Evolutionary conservation across 495 filamentous ascomycete species (phyloP).

Genomic region (Halenospora varia): DNA sequence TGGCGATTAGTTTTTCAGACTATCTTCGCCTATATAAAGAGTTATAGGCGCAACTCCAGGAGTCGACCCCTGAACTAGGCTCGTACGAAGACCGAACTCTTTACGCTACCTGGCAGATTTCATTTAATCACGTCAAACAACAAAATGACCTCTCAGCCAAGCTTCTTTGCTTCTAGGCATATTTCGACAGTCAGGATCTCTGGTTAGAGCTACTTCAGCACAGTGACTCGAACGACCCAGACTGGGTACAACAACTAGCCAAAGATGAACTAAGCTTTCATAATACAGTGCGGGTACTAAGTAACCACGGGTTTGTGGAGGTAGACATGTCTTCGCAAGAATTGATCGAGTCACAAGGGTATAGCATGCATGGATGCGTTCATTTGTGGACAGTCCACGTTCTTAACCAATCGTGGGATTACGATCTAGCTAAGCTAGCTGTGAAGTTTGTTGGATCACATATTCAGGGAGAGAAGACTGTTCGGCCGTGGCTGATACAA

Average conservation of each 20-base stretch:
- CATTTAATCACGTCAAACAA: slow-evolving; percentile 35
- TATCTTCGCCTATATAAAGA: slow-evolving; percentile 21
- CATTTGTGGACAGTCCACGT: slow-evolving; percentile 36
- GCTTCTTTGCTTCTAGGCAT: slow-evolving; percentile 40
- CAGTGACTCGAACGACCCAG: slow-evolving; percentile 9
- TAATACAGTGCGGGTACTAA: slow-evolving; percentile 17
- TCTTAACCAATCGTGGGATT: slow-evolving; percentile 28
- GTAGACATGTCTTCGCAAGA: slow-evolving; percentile 18
- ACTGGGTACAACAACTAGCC: slow-evolving; percentile 16
- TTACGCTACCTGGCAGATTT: slow-evolving; percentile 41
- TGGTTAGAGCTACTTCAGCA: slow-evolving; percentile 40
- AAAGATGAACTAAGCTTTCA: slow-evolving; percentile 23
- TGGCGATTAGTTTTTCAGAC: slow-evolving; percentile 11
- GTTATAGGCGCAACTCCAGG: slow-evolving; percentile 26
- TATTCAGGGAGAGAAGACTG: slow-evolving; percentile 17
- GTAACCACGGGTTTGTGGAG: slow-evolving; percentile 29
- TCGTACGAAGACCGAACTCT: slow-evolving; percentile 30
- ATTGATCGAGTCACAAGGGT: slow-evolving; percentile 26
- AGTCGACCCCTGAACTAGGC: slow-evolving; percentile 22
- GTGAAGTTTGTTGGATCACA: slow-evolving; percentile 23
- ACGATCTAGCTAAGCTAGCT: slow-evolving; percentile 23
- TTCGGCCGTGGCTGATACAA: slow-evolving; percentile 28
- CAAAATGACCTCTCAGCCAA: slow-evolving; percentile 31
- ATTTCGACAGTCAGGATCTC: slow-evolving; percentile 45
- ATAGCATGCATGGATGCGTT: slow-evolving; percentile 37